A percentile compares a stretch with the other conserved stretches of the same genome.
Evolutionary conservation across 2,329 filamentous ascomycete genomes (phyloP).

Genomic region (Colletotrichum spinosum): DNA sequence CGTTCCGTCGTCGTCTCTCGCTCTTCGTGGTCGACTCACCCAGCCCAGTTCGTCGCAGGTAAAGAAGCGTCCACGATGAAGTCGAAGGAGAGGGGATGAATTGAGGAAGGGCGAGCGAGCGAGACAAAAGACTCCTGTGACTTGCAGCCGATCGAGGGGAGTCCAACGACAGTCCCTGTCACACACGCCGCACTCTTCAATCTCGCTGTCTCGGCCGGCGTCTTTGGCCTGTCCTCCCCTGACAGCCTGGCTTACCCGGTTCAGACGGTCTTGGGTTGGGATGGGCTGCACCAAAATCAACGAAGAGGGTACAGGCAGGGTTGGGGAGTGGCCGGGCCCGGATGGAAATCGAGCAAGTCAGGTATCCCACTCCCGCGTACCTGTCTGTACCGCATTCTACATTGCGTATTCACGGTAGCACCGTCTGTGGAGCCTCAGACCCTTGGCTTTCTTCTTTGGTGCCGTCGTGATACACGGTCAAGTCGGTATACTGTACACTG

Average conservation of each 20-base stretch:
- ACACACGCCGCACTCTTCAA: conserved; percentile 22
- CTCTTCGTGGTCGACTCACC: conserved; percentile 2
- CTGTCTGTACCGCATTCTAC: no score
- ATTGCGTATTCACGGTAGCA: no score
- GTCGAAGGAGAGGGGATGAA: neutral
- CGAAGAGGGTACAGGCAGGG: conserved; percentile 10
- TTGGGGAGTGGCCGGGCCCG: no score
- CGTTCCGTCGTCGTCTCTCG: conserved; percentile 2
- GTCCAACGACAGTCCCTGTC: conserved; percentile 2
- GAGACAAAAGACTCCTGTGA: conserved; percentile 7
- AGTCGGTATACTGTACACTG: no score
- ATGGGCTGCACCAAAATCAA: conserved; percentile 26
- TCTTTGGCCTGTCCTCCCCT: conserved; percentile 28
- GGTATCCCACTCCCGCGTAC: no score
- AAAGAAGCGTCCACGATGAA: conserved; percentile 8
- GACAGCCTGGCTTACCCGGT: conserved; percentile 32
- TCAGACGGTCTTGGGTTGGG: conserved; percentile 36
- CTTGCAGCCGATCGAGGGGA: conserved; percentile 23
- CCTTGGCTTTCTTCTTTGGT: no score
- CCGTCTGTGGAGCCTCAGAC: no score
- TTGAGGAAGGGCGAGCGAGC: neutral
- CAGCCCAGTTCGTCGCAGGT: conserved; percentile 23
- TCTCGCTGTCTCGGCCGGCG: conserved; percentile 30
- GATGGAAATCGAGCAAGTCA: no score
- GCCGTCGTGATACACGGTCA: no score